Percentiles rank a stretch among this genome's conserved stretches.
phyloP scores from a whole-genome alignment of 1,139 yeast genomes.

The Geotrichum cucujoidarum region DNA sequence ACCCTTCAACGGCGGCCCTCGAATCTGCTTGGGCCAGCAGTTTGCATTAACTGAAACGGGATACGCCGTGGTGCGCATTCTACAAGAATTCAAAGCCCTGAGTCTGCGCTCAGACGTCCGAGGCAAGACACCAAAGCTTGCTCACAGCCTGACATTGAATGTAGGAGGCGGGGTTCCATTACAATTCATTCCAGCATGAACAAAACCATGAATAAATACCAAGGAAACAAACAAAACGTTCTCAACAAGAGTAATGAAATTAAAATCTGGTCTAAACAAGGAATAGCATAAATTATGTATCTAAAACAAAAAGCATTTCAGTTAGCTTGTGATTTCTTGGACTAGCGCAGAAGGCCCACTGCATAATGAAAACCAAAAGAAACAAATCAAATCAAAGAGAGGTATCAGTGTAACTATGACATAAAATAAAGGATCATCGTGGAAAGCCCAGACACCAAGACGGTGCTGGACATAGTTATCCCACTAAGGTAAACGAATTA shows the following conservation, averaged over 20 bases:
- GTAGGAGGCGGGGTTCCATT: slow-evolving; percentile 27
- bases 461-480: slow-evolving; percentile 25
- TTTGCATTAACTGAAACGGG: slow-evolving; percentile 55
- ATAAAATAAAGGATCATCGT: slow-evolving; percentile 42
- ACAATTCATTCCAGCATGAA: slow-evolving; percentile 45
- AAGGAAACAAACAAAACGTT: background rate
- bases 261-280: too few species aligned
- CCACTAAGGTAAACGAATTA: slow-evolving; percentile 33
- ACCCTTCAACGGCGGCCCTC: slow-evolving; percentile 55
- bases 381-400: background rate
- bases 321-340: too few species aligned
- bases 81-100: slow-evolving; percentile 34
- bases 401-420: slow-evolving; percentile 63
- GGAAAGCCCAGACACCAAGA: slow-evolving; percentile 34
- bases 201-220: slow-evolving; percentile 40
- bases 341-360: too few species aligned
- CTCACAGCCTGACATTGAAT: slow-evolving; percentile 11
- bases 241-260: slow-evolving; percentile 13
- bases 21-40: slow-evolving; percentile 57
- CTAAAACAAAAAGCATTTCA: too few species aligned
- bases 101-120: slow-evolving; percentile 21
- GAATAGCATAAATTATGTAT: too few species aligned
- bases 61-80: slow-evolving; percentile 44
- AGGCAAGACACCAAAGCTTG: background rate
- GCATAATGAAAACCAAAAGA: too few species aligned